Conservation (phyloP, 495 filamentous ascomycete genomes). For the Podospora pseudocomata region DNA sequence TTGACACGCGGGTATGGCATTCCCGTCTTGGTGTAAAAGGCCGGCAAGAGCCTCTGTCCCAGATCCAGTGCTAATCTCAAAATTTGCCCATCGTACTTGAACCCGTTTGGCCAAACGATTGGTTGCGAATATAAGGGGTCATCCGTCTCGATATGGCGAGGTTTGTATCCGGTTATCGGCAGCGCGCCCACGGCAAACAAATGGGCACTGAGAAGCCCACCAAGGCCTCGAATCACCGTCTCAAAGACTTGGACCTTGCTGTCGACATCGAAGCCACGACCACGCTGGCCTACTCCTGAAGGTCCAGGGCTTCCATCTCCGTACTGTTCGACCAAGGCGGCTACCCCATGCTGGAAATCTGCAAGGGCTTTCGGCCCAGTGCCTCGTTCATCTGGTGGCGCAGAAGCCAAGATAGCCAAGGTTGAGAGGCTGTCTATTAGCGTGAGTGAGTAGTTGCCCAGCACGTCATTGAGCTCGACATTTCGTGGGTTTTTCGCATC, state of each 20-base stretch:
- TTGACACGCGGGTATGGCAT: slow-evolving; percentile 95
- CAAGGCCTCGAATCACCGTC: slow-evolving; percentile 90
- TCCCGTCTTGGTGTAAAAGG: slow-evolving; percentile 83
- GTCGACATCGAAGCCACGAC: slow-evolving; percentile 89
- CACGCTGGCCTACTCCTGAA: slow-evolving; percentile 65
- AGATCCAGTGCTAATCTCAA: slow-evolving; percentile 82
- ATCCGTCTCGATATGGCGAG: slow-evolving; percentile 33
- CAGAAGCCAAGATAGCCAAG: slow-evolving; percentile 83
- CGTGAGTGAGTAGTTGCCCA: slow-evolving; percentile 95
- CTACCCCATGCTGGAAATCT: slow-evolving; percentile 79
- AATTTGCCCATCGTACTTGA: slow-evolving; percentile 87
- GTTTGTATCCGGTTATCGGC: slow-evolving; percentile 73
- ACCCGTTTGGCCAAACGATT: slow-evolving; percentile 69
- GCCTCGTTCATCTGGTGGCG: slow-evolving; percentile 44
- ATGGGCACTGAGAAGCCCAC: slow-evolving; percentile 88
- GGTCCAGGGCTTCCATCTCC: slow-evolving; percentile 74
- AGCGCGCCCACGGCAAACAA: slow-evolving; percentile 86
- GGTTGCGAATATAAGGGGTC: slow-evolving; percentile 43
- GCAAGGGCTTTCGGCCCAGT: slow-evolving; percentile 58
- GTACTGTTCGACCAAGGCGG: slow-evolving; percentile 76
- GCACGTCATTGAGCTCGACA: slow-evolving; percentile 88
- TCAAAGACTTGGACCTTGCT: slow-evolving; percentile 99
- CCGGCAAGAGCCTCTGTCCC: slow-evolving; percentile 76
- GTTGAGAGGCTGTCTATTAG: slow-evolving; percentile 92
- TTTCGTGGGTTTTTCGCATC: slow-evolving; percentile 75